Evolutionary conservation across 2,329 filamentous ascomycete species (phyloP).

Genomic region (Verticillium nonalfalfae): DNA sequence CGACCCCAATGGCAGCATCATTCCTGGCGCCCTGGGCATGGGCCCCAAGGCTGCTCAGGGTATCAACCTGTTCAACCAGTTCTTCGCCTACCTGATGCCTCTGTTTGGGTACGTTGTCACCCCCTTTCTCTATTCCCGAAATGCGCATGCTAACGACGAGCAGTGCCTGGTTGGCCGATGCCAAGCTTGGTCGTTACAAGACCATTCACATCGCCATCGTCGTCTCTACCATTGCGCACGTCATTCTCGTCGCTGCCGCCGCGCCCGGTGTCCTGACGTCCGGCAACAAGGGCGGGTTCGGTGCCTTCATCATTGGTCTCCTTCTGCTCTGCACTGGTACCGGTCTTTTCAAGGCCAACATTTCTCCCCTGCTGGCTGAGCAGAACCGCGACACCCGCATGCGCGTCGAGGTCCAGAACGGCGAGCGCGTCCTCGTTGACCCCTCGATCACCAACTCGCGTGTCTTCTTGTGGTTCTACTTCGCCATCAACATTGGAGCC

Average conservation of each 20-base stretch:
- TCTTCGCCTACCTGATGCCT: slow-evolving; percentile 57
- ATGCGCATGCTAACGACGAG: background rate
- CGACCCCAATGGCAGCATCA: slow-evolving; percentile 18
- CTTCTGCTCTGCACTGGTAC: slow-evolving; percentile 54
- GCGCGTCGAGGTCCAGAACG: slow-evolving; percentile 45
- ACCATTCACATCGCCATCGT: slow-evolving; percentile 64
- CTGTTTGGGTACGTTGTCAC: slow-evolving; percentile 40
- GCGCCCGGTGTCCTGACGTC: slow-evolving; percentile 54
- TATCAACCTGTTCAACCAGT: slow-evolving; percentile 48
- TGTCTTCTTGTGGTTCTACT: slow-evolving; percentile 59
- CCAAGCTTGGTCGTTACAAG: slow-evolving; percentile 66
- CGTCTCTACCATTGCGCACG: slow-evolving; percentile 59
- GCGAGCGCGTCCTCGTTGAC: slow-evolving; percentile 63
- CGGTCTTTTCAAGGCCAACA: slow-evolving; percentile 78
- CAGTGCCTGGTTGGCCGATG: slow-evolving; percentile 55
- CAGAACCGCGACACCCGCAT: slow-evolving; percentile 57
- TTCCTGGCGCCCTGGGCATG: slow-evolving; percentile 49
- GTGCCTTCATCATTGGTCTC: slow-evolving; percentile 62
- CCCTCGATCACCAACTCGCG: slow-evolving; percentile 62
- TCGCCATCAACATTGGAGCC: slow-evolving; percentile 59
- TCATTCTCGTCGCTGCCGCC: slow-evolving; percentile 59
- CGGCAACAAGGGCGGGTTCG: slow-evolving; percentile 50
- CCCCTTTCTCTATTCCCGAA: background rate
- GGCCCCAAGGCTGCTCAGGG: slow-evolving; percentile 48
- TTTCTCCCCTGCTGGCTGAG: slow-evolving; percentile 65